Evolutionary conservation across 2,329 filamentous ascomycete genomes (phyloP), one percentile per base, ranked within the genome.

Genomic region (Fusarium hainanense): DNA sequence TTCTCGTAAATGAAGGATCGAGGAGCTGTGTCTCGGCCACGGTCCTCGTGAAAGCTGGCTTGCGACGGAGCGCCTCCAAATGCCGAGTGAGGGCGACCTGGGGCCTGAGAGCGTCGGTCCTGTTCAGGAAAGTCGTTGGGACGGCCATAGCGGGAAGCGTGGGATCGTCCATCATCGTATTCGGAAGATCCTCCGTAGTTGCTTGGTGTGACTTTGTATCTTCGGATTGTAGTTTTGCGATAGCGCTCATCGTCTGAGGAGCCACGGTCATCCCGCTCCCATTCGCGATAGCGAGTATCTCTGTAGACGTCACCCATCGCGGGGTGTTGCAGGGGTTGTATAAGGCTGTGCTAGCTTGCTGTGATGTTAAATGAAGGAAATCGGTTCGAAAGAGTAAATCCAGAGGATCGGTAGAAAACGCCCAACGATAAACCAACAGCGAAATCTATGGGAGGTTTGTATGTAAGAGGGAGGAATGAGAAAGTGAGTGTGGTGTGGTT

Each of bases 41-140:
- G 71, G 23, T 85, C 83, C 60, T 86, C 84, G 47, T 86, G 84
- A 54, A 84, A 79, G 48, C 79, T 75, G 28, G 77, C 75, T 58
- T 80, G 82, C 48, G 77, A 76, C 34, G 78, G 77, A 46, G 82
- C 80, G 55, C 77, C 75, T 64, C 87, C 85, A 61, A 83, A 80
- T 47, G 82, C 81, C n/a, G 86, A 88, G 59, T 84, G 83, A 25
- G 85, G 84, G 12, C 85, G 82, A 57, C 87, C 85, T 37, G 83
- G 82, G 32, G 81, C 78, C 46, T 83, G 81, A 37, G 78, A 77
- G 50, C 82, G 83, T 63, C 83, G 81, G 63, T 85, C 82, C 44
- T 80, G 73, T 55, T 84, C 82, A 42, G 82, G 71, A 21, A 81
- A 68, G 51, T 85, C 83, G 63, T 78, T 80, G 2, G 81, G 79